These are phyloP conservation scores for Bolboschoenoplectus hybrid DNA, from an alignment of 202 grass and related monocot species.

Conservation along the genomic window DNA sequence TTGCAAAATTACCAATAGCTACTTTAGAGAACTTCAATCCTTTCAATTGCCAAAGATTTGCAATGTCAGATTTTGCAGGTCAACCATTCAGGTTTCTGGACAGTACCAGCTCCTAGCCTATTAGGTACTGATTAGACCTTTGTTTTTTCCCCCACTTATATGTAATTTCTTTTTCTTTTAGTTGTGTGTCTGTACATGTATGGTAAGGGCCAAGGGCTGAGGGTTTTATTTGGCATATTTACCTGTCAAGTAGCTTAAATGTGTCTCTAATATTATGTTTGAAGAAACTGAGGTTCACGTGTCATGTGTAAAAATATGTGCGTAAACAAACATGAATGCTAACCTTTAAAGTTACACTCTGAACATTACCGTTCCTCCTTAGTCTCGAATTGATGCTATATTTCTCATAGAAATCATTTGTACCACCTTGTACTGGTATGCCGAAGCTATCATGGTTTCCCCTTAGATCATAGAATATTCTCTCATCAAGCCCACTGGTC, in stretches of 20 bases:
- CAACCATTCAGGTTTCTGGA: background rate
- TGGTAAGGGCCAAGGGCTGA: background rate
- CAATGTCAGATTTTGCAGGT: background rate
- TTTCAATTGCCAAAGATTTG: background rate
- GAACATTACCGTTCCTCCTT: constrained; percentile 58
- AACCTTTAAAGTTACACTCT: constrained; percentile 80
- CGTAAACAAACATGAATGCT: constrained; percentile 38
- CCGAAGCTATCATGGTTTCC: constrained; percentile 95
- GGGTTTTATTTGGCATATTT: background rate
- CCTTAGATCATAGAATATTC: constrained; percentile 84
- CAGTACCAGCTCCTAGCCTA: background rate
- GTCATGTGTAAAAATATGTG: background rate
- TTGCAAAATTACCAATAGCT: constrained; percentile 16
- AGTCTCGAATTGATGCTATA: constrained; percentile 75
- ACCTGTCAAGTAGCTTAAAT: background rate
- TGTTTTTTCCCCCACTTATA: background rate
- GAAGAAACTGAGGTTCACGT: background rate
- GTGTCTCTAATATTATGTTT: constrained; percentile 4
- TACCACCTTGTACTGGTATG: constrained; percentile 55
- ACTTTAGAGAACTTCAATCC: background rate
- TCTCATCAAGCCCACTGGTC: constrained; percentile 66
- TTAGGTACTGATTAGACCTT: background rate
- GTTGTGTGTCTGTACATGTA: background rate
- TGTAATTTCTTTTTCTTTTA: background rate
- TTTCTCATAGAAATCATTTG: constrained; percentile 75